These are phyloP conservation scores for Didymella exigua DNA, from an alignment of 2,329 filamentous ascomycete species.

Conservation along the genomic window DNA sequence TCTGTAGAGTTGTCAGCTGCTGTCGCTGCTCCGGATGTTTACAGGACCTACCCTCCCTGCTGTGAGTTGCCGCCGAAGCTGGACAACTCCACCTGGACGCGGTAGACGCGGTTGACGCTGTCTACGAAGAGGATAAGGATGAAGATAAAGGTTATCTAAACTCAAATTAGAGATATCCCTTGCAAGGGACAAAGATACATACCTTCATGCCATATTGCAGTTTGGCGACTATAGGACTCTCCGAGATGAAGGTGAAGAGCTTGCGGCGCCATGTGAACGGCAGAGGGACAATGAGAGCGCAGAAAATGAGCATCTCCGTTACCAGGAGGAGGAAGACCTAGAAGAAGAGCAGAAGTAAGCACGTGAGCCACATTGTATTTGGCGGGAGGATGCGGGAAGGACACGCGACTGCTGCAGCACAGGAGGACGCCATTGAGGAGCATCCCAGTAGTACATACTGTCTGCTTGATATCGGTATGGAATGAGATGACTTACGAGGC, in stretches of 20 bases:
- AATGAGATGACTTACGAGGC: conserved; percentile 57
- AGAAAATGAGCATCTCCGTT: conserved; percentile 81
- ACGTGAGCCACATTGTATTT: conserved; percentile 23
- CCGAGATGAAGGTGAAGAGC: conserved; percentile 95
- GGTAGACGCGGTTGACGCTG: conserved; percentile 94
- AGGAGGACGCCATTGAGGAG: conserved; percentile 13
- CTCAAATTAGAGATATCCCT: conserved; percentile 15
- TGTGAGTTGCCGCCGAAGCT: conserved; percentile 68
- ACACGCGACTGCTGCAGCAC: conserved; percentile 13
- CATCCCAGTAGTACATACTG: neutral
- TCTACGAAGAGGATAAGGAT: conserved; percentile 98
- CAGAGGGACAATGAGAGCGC: conserved; percentile 81
- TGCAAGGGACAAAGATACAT: conserved; percentile 17
- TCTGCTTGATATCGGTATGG: neutral
- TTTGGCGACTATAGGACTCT: conserved; percentile 83
- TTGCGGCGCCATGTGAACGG: conserved; percentile 85
- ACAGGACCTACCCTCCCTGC: conserved; percentile 56
- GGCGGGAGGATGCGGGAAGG: neutral
- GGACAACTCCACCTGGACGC: conserved; percentile 87
- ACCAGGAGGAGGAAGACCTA: conserved; percentile 85
- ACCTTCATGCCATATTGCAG: conserved; percentile 96
- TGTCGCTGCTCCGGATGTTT: neutral
- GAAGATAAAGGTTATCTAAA: conserved; percentile 93
- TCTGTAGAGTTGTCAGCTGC: conserved; percentile 49
- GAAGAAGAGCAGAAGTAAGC: conserved; percentile 33